A percentile compares a stretch with the other conserved stretches of the same genome.
phyloP scores from a whole-genome alignment of 78 protist genomes.

The Creolimax fragrantissima region DNA sequence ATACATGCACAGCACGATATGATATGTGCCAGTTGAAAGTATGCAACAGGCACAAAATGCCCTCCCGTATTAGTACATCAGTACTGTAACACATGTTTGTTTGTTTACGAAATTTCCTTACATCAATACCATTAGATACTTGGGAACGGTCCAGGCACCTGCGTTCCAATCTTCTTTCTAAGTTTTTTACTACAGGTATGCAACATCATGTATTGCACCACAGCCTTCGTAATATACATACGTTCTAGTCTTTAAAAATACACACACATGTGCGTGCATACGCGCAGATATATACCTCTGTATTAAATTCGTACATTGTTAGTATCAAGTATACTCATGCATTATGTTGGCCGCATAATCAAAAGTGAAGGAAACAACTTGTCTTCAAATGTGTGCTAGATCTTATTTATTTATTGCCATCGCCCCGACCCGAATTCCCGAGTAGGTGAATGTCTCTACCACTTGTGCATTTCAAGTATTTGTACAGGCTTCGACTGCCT shows the following conservation, averaged over 20 bases:
- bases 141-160: slow-evolving; percentile 37
- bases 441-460: no score
- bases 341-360: no score
- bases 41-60: neutral
- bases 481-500: no score
- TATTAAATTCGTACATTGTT: neutral
- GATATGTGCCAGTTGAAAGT: neutral
- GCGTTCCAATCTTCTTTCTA: neutral
- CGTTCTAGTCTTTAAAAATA: neutral
- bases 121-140: neutral
- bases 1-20: neutral
- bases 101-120: neutral
- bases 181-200: neutral
- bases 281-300: neutral
- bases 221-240: neutral
- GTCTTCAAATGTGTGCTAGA: no score
- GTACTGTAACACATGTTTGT: neutral
- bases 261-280: neutral
- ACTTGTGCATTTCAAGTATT: no score
- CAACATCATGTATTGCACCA: neutral
- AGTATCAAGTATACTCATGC: no score
- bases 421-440: no score
- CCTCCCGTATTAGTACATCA: neutral
- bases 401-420: no score
- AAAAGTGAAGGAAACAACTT: no score